Base-by-base conservation (phyloP, 305 asterid genomes). In the Vinca major region DNA sequence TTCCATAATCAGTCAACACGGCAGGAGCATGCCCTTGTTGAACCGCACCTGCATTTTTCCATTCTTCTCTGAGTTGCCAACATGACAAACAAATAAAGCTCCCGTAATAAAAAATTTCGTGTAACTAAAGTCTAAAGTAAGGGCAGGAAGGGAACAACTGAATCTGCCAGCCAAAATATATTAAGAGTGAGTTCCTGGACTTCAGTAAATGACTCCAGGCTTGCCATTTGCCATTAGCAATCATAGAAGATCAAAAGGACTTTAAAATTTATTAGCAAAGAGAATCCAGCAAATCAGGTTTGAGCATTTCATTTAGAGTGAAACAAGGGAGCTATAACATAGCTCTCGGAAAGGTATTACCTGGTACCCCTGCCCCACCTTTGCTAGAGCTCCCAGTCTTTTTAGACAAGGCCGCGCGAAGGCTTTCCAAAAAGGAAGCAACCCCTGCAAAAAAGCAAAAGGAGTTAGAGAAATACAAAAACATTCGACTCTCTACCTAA, bases 201-300 rank as follows among this genome's bases (percentile, higher is more conserved):
- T 48, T 43, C 39, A 19, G 51, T 9, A 13, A 62, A 3, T 37
- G 41, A 43, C 54, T 56, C 10, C 54, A 6, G 45, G 12, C 33
- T 9, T 17, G 53, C 57, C 56, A 45, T 19, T 51, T 62, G 45
- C 19, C 3, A 41, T 11, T 63, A 41, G 65, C 37, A 65, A 62
- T 60, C 9, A 62, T 62, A 36, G 36, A 50, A 26, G 33, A 26
- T 62, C 40, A n/a, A 49, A 61, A 62, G 68, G 51, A 26, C 33
- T 26, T 50, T 48, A 0, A 17, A 12, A 9, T 19, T 26, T 14
- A 45, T 33, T 11, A 14, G 17, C 39, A 49, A 48, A n/a, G 51
- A 21, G 40, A 55, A 17, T 12, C n/a, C 51, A 48, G 20, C 33
- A 3, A 57, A 48, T 40, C 12, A 6, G 48, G 26, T 17, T 43